Base-by-base conservation (phyloP, 2,329 filamentous ascomycete species). In the Bipolaris gigantea region DNA sequence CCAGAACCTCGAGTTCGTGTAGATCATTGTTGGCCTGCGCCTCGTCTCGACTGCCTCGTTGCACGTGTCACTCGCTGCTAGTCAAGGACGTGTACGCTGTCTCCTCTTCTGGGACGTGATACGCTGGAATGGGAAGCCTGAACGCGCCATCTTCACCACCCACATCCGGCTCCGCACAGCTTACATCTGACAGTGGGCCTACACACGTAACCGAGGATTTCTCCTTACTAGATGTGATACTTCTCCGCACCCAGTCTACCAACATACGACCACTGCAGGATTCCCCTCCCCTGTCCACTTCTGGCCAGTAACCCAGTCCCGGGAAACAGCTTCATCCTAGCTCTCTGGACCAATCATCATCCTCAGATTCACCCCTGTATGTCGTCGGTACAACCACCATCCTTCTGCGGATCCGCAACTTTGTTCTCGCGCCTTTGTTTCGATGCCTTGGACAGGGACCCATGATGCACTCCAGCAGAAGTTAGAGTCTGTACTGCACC, bases 381-480 rank as follows among this genome's bases (percentile, higher is more conserved):
- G 30, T 19, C 27, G 44, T 51, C 50, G 46, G 49, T 48, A 43
- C 45, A 46, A 46, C 52, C 52, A 50, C 50, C 57, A 52, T 43
- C 53, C 50, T 34, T 21, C 53, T 71, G 69, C 70, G 69, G 70
- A 71, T 70, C 69, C 69, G 69, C 69, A 69, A 48, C 48, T 50
- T 46, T 53, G 38, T 57, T 55, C 62, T 36, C 55, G 36, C 38
- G 34, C 40, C 45, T 38, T 39, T 38, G 55, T 34, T 50, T 43
- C 18, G 48, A 54, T 48, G 50, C 53, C 53, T 56, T 52, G 44
- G 47, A 36, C 45, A 35, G 43, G 6, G 43, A 43, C 48, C 50
- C 50, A 53, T 45, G 41, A 42, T 38, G n/a, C 48, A 18, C 54
- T 47, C 27, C 52, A 36, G 50, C 53, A 53, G 49, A 61, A 54